Evolutionary conservation across 129 eudicot genomes (phyloP).

Genomic region (Saussurea involucrata): DNA sequence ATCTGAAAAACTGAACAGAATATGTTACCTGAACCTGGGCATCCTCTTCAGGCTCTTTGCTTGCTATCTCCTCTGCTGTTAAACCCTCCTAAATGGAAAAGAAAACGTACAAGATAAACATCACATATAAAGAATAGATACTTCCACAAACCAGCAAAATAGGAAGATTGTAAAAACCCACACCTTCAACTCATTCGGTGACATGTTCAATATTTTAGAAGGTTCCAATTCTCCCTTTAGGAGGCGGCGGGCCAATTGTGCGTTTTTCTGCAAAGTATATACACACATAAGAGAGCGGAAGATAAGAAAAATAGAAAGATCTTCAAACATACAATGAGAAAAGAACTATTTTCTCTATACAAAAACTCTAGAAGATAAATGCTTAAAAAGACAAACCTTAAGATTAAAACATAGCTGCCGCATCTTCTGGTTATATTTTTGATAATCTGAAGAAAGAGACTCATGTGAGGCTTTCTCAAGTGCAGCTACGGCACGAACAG

Average conservation of each 20-base stretch:
- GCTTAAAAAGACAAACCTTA: conserved; percentile 40
- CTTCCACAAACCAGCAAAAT: not conserved
- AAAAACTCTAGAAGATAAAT: not conserved
- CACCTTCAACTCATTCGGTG: conserved; percentile 89
- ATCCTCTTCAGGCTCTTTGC: conserved; percentile 83
- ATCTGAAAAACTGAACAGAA: not conserved
- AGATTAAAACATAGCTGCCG: conserved; percentile 69
- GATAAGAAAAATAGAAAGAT: not conserved
- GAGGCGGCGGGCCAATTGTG: conserved; percentile 63
- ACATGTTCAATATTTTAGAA: conserved; percentile 70
- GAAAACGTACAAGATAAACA: not conserved
- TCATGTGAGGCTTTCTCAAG: conserved; percentile 90
- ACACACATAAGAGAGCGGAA: not conserved
- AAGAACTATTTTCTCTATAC: not conserved
- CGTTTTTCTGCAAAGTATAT: conserved; percentile 51
- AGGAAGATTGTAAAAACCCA: not conserved
- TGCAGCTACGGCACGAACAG: conserved; percentile 71
- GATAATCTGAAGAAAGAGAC: conserved; percentile 59
- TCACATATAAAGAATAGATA: not conserved
- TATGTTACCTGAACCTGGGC: conserved; percentile 64
- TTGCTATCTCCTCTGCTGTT: conserved; percentile 80
- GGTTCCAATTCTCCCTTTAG: conserved; percentile 79
- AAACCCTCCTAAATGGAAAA: conserved; percentile 79
- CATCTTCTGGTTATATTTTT: conserved; percentile 89
- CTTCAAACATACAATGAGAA: not conserved